phyloP scores from a whole-genome alignment of 345 rosid species.

The Crucihimalaya himalaica region DNA sequence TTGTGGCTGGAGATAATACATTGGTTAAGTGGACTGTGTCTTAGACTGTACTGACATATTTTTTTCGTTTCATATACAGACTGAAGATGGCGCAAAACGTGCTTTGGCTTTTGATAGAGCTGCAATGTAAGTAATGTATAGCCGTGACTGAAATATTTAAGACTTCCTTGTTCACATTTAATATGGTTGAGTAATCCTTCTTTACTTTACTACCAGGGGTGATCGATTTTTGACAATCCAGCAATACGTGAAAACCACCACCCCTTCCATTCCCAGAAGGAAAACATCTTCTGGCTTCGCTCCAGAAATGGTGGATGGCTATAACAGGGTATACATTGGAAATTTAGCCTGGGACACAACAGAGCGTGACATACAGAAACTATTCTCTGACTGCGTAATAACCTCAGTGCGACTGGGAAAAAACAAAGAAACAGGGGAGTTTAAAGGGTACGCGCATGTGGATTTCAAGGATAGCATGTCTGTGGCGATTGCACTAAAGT shows the following conservation, averaged over 20 bases:
- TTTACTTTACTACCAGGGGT: slow-evolving; percentile 57
- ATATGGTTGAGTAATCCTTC: slow-evolving; percentile 8
- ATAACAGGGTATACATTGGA: slow-evolving; percentile 83
- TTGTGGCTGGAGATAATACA: background rate
- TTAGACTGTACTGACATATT: slow-evolving; percentile 1
- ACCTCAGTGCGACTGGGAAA: slow-evolving; percentile 71
- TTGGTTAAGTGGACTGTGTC: slow-evolving; percentile 1
- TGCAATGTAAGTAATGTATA: slow-evolving; percentile 63
- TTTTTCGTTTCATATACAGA: slow-evolving; percentile 41
- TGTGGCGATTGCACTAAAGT: slow-evolving; percentile 67
- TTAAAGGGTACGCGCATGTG: slow-evolving; percentile 85
- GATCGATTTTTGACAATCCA: slow-evolving; percentile 83
- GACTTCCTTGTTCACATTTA: background rate
- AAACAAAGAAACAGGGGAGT: slow-evolving; percentile 82
- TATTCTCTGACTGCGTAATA: slow-evolving; percentile 74
- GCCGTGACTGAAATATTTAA: background rate
- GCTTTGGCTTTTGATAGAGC: slow-evolving; percentile 80
- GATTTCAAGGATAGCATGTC: slow-evolving; percentile 72
- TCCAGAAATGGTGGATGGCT: slow-evolving; percentile 74
- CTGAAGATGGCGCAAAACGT: slow-evolving; percentile 78
- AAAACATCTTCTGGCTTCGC: slow-evolving; percentile 52
- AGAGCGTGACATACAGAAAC: slow-evolving; percentile 65
- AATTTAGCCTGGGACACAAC: slow-evolving; percentile 88
- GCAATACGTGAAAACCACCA: slow-evolving; percentile 53
- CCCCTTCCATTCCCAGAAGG: slow-evolving; percentile 39